Evolutionary conservation across 768 basidiomycete species (phyloP).

Genomic region (Tricholoma bakamatsutake): DNA sequence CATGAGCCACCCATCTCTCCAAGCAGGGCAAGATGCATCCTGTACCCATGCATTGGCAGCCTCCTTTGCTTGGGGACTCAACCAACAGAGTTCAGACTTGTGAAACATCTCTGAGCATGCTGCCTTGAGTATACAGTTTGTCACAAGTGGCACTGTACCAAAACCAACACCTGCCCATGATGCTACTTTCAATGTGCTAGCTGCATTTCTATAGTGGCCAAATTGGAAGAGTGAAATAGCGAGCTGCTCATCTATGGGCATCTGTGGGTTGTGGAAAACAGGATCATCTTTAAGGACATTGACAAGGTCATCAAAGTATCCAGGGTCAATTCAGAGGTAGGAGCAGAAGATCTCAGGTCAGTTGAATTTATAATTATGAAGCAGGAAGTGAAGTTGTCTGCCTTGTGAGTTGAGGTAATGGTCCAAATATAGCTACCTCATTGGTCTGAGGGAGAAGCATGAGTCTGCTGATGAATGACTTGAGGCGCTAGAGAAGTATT

Average conservation of each 20-base stretch:
- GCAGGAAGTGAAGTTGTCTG: conserved; percentile 7
- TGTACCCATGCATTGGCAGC: conserved; percentile 32
- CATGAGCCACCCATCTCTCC: too few species aligned
- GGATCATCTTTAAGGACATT: conserved; percentile 23
- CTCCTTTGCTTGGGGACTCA: conserved; percentile 26
- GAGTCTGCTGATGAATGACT: too few species aligned
- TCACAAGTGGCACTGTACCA: conserved; percentile 14
- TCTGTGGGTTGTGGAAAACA: conserved; percentile 12
- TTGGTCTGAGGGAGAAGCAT: too few species aligned
- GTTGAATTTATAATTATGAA: not conserved
- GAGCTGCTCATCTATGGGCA: conserved; percentile 25
- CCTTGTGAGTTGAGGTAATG: too few species aligned
- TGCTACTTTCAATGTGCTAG: conserved; percentile 23
- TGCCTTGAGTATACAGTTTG: conserved; percentile 23
- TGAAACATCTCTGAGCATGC: conserved; percentile 14
- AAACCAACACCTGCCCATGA: conserved; percentile 28
- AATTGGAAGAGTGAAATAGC: conserved; percentile 32
- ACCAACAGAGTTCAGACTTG: conserved; percentile 20
- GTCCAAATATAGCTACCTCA: too few species aligned
- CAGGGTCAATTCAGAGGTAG: conserved; percentile 16
- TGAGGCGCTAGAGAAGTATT: too few species aligned
- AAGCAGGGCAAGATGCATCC: too few species aligned
- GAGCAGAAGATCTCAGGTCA: conserved; percentile 10
- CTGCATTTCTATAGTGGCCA: conserved; percentile 34
- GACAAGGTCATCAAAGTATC: conserved; percentile 17